Evolutionary conservation across 306 rosid genomes (phyloP), one percentile per base, ranked within the genome.

Genomic region (Canavalia ensiformis): DNA sequence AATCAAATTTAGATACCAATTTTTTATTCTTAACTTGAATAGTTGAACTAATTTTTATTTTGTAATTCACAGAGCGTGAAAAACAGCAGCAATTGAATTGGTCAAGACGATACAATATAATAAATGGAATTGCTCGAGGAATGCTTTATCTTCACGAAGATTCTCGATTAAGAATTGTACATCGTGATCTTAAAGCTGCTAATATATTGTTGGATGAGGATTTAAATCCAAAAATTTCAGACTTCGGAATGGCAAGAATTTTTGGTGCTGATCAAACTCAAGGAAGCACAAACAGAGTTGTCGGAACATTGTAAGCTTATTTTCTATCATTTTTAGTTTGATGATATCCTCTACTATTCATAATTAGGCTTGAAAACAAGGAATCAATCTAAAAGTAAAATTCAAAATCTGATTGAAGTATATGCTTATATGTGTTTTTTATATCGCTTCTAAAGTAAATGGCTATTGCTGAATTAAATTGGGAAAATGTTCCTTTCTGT

Each of bases 171-270:
- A 71, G 37, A 71, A 77, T 83, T 28, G 77, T 83, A 41, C 86
- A 83, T 1, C 79, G 79, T 25, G 86, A 83, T 71, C 82, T 83
- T 13, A 83, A 83, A 85, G 65, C 88, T 5, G 67, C 87, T 34
- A 90, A 88, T 31, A 41, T 90, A 31, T 58, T 88, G 8, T 35
- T 90, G 66, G 88, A 90, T 71, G 78, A 1, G 2, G 31, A 84
- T 46, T 79, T 88, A 74, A 80, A 87, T 47, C 62, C 88, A 41
- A 91, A 89, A 47, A 82, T 91, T 33, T 59, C 89, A 3, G 87
- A 89, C 34, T 89, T 91, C 80, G 91, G 90, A 0, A 42, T 79
- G 84, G 82, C 90, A 54, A 83, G 76, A 45, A 83, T 88, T 25
- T 57, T 86, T 33, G 80, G 65, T 18, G 50, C 35, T 5, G 80